These are phyloP conservation scores for Pseudonitzschia multistriata DNA, from an alignment of 108 stramenopile species.

Conservation along the genomic window DNA sequence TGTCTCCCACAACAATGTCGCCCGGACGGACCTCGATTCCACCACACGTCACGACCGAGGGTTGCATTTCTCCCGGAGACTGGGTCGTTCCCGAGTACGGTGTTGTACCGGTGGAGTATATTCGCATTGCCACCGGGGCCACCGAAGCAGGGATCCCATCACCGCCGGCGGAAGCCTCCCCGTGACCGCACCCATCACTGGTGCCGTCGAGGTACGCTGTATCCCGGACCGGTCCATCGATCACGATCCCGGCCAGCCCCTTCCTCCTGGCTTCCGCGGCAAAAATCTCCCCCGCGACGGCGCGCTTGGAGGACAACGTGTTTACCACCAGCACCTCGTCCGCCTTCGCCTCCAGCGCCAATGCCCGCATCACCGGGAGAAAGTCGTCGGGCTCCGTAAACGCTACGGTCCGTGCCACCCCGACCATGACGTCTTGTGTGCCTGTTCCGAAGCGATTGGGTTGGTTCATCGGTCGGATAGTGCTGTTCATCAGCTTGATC, in stretches of 20 bases:
- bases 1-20: conserved; percentile 49
- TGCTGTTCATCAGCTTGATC: not conserved
- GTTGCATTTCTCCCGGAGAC: conserved; percentile 40
- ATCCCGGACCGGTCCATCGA: conserved; percentile 56
- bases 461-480: conserved; percentile 7
- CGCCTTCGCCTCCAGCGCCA: conserved; percentile 20
- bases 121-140: not conserved
- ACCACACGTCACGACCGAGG: conserved; percentile 35
- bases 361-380: conserved; percentile 42
- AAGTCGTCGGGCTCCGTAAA: conserved; percentile 50
- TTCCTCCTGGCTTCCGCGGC: conserved; percentile 36
- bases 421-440: conserved; percentile 16
- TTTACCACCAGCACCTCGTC: conserved; percentile 51
- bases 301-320: conserved; percentile 41
- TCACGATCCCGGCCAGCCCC: conserved; percentile 45
- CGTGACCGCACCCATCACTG: not conserved
- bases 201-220: conserved; percentile 27
- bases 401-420: conserved; percentile 39
- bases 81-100: conserved; percentile 55
- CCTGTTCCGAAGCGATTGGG: not conserved
- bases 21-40: conserved; percentile 48
- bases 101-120: conserved; percentile 34
- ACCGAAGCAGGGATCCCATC: not conserved
- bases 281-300: conserved; percentile 57
- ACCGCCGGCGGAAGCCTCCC: no score